Percentiles rank a stretch among this genome's conserved stretches.
These are phyloP conservation scores for Spirogloea muscicola DNA, from an alignment of 139 green algal genomes.

Conservation along the genomic window DNA sequence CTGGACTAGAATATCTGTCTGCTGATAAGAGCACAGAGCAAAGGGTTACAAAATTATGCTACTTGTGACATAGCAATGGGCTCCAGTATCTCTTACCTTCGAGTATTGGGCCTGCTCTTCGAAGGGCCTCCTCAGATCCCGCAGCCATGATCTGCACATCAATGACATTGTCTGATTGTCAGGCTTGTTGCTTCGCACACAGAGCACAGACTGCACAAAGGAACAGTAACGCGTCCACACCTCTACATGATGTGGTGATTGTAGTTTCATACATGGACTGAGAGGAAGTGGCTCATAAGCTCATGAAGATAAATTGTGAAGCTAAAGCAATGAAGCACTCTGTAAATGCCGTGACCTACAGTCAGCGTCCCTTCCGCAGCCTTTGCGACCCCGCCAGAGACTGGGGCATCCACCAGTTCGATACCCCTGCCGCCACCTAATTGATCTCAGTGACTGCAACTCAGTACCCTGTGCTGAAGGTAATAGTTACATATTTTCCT, in stretches of 20 bases:
- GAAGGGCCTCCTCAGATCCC: background rate
- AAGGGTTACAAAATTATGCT: background rate
- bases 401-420: conserved; percentile 47
- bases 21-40: background rate
- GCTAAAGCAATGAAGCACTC: no score
- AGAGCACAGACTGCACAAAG: background rate
- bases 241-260: background rate
- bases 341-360: background rate
- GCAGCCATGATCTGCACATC: conserved; percentile 33
- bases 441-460: background rate
- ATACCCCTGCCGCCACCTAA: background rate
- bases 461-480: no score
- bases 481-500: background rate
- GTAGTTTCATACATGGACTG: no score
- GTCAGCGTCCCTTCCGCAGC: conserved; percentile 34
- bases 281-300: background rate
- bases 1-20: background rate
- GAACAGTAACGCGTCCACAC: background rate
- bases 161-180: background rate
- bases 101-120: background rate
- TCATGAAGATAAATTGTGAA: background rate
- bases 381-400: conserved; percentile 43
- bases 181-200: background rate
- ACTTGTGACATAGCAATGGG: no score
- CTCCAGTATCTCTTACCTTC: background rate